These are phyloP conservation scores for Cytospora piceae DNA, from an alignment of 2,329 filamentous ascomycete species.

Conservation along the genomic window DNA sequence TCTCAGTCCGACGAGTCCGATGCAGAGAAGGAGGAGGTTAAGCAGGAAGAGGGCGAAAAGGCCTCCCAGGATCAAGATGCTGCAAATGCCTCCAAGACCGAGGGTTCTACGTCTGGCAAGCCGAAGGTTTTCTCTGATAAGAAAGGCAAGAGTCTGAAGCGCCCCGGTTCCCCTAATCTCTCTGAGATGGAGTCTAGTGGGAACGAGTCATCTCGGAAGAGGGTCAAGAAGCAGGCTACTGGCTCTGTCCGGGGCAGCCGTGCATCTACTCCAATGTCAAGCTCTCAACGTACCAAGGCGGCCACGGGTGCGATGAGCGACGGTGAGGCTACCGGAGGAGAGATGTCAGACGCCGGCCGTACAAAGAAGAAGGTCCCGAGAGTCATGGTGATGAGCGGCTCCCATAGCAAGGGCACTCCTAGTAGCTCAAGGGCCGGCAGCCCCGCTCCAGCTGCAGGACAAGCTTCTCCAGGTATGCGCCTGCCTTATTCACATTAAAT, in stretches of 20 bases:
- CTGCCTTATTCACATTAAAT: not conserved
- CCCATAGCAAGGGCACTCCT: slow-evolving; percentile 54
- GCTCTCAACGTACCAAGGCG: slow-evolving; percentile 47
- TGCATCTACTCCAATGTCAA: slow-evolving; percentile 58
- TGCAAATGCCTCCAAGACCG: slow-evolving; percentile 68
- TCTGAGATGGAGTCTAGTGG: slow-evolving; percentile 79
- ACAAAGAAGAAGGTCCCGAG: slow-evolving; percentile 63
- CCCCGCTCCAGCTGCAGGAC: slow-evolving; percentile 47
- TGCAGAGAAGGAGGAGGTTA: slow-evolving; percentile 59
- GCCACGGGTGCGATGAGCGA: slow-evolving; percentile 69
- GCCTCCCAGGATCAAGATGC: slow-evolving; percentile 45
- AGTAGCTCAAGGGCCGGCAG: slow-evolving; percentile 65
- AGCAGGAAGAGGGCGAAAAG: slow-evolving; percentile 54
- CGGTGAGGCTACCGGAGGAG: slow-evolving; percentile 70
- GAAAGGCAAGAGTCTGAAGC: slow-evolving; percentile 71
- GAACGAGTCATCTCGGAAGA: slow-evolving; percentile 83
- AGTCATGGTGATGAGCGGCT: slow-evolving; percentile 41
- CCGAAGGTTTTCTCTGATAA: slow-evolving; percentile 52
- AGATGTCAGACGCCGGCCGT: slow-evolving; percentile 63
- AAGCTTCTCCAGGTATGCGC: slow-evolving; percentile 41
- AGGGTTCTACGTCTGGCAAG: slow-evolving; percentile 52
- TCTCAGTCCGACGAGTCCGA: slow-evolving; percentile 55
- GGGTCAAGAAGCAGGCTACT: slow-evolving; percentile 66
- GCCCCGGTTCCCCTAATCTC: slow-evolving; percentile 81
- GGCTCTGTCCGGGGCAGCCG: slow-evolving; percentile 56